These are phyloP conservation scores for Myotisia sp. DNA, from an alignment of 2,329 filamentous ascomycete species.

Conservation along the genomic window DNA sequence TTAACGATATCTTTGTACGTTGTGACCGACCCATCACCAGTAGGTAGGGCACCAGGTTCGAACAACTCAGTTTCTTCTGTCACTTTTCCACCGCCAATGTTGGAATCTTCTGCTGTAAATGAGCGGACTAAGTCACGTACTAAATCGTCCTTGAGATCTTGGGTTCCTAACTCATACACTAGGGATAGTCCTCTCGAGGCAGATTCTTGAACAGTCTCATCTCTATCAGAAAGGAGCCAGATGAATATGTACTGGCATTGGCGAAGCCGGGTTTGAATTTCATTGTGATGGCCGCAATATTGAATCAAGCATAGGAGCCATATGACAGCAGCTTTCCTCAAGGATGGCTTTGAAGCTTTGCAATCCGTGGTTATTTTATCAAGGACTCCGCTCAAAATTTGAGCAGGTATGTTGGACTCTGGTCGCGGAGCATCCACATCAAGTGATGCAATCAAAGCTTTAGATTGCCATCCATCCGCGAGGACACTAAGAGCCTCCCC, in stretches of 20 bases:
- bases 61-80: conserved; percentile 86
- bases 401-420: conserved; percentile 23
- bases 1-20: conserved; percentile 97
- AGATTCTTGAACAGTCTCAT: conserved; percentile 91
- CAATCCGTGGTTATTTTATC: conserved; percentile 64
- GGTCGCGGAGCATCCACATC: conserved; percentile 51
- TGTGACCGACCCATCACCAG: conserved; percentile 78
- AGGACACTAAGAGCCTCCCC: conserved; percentile 75
- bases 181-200: conserved; percentile 81
- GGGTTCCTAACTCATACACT: conserved; percentile 85
- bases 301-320: conserved; percentile 89
- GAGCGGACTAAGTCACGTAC: conserved; percentile 77
- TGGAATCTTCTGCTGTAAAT: conserved; percentile 55
- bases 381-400: conserved; percentile 42
- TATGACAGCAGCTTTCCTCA: conserved; percentile 84
- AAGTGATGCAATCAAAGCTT: conserved; percentile 57
- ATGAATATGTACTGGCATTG: conserved; percentile 80
- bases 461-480: conserved; percentile 68
- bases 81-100: conserved; percentile 59
- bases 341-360: conserved; percentile 70
- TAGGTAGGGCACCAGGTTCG: conserved; percentile 77
- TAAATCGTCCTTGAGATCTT: conserved; percentile 62
- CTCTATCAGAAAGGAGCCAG: conserved; percentile 68
- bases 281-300: conserved; percentile 65
- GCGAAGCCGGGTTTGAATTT: conserved; percentile 59